Evolutionary conservation across 2,329 filamentous ascomycete genomes (phyloP).

Genomic region (Fusarium falciforme): DNA sequence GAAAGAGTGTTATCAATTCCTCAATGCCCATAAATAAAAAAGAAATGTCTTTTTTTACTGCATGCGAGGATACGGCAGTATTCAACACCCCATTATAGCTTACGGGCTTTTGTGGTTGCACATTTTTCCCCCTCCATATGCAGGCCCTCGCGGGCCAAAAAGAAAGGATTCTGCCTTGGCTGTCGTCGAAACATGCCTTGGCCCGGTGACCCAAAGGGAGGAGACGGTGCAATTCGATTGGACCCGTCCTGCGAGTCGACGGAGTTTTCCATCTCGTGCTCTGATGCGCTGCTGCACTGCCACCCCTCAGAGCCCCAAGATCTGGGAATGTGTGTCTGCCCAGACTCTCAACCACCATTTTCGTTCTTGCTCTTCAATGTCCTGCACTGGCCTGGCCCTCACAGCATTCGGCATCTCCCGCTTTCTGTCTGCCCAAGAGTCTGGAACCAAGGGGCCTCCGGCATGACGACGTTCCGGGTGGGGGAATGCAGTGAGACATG

Average conservation of each 20-base stretch:
- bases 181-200: not conserved
- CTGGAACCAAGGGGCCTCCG: slow-evolving; percentile 11
- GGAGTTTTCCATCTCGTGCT: not conserved
- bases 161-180: slow-evolving; percentile 5
- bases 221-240: not conserved
- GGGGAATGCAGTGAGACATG: slow-evolving; percentile 7
- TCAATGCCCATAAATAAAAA: not conserved
- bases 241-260: not conserved
- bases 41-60: not conserved
- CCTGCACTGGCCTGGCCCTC: slow-evolving; percentile 13
- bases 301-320: not conserved
- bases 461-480: slow-evolving; percentile 25
- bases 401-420: slow-evolving; percentile 26
- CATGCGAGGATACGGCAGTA: not conserved
- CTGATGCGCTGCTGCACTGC: not conserved
- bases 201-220: not conserved
- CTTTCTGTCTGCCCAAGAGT: slow-evolving; percentile 4
- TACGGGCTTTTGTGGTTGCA: not conserved
- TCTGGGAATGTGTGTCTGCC: not conserved
- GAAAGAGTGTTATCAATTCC: not conserved
- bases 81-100: not conserved
- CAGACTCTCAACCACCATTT: slow-evolving; percentile 21
- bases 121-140: not conserved
- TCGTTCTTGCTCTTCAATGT: not conserved
- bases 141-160: not conserved